Evolutionary conservation across 192 early-diverging fungal genomes (phyloP).

Genomic region (Coemansia sp.): DNA sequence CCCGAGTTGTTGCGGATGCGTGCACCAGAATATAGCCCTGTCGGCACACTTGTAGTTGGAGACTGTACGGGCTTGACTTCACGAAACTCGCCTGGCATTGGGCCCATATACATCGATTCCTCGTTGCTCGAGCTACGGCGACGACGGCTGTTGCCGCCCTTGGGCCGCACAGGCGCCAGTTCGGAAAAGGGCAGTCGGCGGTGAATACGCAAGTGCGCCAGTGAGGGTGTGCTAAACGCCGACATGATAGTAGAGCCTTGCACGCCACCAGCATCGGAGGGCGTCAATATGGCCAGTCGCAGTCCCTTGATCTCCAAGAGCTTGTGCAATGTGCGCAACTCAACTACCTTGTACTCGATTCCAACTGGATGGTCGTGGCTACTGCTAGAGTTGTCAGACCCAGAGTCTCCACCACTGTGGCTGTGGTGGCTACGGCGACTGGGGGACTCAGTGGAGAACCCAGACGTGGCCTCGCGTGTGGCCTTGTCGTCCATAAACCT

Average conservation of each 20-base stretch:
- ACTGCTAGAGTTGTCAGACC: slow-evolving; percentile 20
- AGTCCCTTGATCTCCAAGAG: slow-evolving; percentile 39
- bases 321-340: slow-evolving; percentile 49
- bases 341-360: slow-evolving; percentile 50
- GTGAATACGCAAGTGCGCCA: slow-evolving; percentile 51
- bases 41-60: background rate
- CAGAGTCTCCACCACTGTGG: slow-evolving; percentile 17
- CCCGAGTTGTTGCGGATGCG: slow-evolving; percentile 32
- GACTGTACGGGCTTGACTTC: slow-evolving; percentile 20
- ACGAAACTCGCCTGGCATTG: slow-evolving; percentile 57
- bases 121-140: slow-evolving; percentile 6
- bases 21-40: background rate
- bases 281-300: slow-evolving; percentile 20
- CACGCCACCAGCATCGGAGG: background rate
- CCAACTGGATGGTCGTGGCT: slow-evolving; percentile 37
- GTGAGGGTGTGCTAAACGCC: slow-evolving; percentile 32
- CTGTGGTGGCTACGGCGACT: slow-evolving; percentile 17
- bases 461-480: slow-evolving; percentile 15
- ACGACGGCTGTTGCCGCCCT: background rate
- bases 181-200: slow-evolving; percentile 56
- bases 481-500: slow-evolving; percentile 48
- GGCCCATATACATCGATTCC: slow-evolving; percentile 53
- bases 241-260: slow-evolving; percentile 28
- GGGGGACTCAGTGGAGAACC: slow-evolving; percentile 1
- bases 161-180: slow-evolving; percentile 39